Percentiles rank a stretch among this genome's conserved stretches.
Conservation (phyloP, 192 early-diverging fungal genomes). For the Paraglomus brasilianum region DNA sequence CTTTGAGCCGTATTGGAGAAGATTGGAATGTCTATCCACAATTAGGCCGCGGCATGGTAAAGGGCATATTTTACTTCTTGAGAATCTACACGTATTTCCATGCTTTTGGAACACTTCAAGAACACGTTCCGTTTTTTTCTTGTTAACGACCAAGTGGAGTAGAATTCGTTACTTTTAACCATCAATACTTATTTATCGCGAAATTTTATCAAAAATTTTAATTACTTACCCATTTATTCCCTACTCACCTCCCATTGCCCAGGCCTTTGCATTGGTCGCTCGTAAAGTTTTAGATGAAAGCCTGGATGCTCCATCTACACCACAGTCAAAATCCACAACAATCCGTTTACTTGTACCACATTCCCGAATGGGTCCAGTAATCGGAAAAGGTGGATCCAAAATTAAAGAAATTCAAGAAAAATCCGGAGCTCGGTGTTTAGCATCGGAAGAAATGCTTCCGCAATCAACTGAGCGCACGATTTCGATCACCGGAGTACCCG, state of each 20-base stretch:
- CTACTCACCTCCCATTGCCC: neutral
- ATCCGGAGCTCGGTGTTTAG: conserved; percentile 78
- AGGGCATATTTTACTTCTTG: no score
- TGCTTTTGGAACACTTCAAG: no score
- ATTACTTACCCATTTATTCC: neutral
- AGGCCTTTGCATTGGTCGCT: conserved; percentile 80
- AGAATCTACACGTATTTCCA: no score
- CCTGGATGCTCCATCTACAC: conserved; percentile 47
- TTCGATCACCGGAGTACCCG: conserved; percentile 76
- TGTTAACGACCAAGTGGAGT: no score
- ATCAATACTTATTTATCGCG: no score
- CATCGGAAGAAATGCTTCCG: conserved; percentile 87
- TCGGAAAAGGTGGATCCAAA: conserved; percentile 83
- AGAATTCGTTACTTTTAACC: no score
- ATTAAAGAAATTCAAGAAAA: conserved; percentile 93
- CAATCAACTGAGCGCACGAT: conserved; percentile 89
- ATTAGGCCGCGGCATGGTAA: no score
- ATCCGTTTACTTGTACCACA: conserved; percentile 88
- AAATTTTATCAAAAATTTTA: neutral
- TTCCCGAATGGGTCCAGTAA: conserved; percentile 83
- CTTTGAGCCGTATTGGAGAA: no score
- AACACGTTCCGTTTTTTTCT: no score
- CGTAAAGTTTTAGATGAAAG: conserved; percentile 71
- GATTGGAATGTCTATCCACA: no score
- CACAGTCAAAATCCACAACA: conserved; percentile 53